A percentile compares a stretch with the other conserved stretches of the same genome.
phyloP scores from a whole-genome alignment of 805 yeast genomes.

The Starmerella bacillaris region DNA sequence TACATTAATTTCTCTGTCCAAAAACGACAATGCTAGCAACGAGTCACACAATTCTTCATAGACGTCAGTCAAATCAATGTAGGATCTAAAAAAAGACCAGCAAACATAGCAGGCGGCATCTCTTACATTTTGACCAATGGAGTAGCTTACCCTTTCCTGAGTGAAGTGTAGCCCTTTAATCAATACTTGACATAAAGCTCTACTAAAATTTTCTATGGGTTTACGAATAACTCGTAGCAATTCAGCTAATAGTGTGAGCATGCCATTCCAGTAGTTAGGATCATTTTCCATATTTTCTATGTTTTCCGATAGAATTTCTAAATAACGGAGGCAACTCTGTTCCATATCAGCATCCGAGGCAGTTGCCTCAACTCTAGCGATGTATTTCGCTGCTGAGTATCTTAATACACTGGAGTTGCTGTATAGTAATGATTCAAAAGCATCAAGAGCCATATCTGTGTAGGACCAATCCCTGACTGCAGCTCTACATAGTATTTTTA shows the following conservation, averaged over 20 bases:
- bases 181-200: background rate
- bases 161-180: conserved; percentile 34
- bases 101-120: conserved; percentile 70
- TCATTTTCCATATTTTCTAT: conserved; percentile 8
- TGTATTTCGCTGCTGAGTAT: conserved; percentile 47
- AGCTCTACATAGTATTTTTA: conserved; percentile 28
- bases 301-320: conserved; percentile 19
- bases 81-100: conserved; percentile 54
- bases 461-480: conserved; percentile 20
- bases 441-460: conserved; percentile 31
- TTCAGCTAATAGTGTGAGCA: conserved; percentile 40
- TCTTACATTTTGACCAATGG: conserved; percentile 47
- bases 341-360: conserved; percentile 20
- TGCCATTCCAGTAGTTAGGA: conserved; percentile 34
- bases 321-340: background rate
- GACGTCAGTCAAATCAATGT: conserved; percentile 12
- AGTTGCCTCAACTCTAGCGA: conserved; percentile 31
- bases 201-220: background rate
- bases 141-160: conserved; percentile 33
- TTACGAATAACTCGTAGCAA: conserved; percentile 17
- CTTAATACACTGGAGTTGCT: conserved; percentile 39
- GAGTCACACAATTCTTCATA: conserved; percentile 18
- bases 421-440: conserved; percentile 30
- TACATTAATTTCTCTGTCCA: conserved; percentile 57
- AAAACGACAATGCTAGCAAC: conserved; percentile 37